phyloP scores from a whole-genome alignment of 371 early-diverging fungal genomes.

The Fennellomyces sp. region DNA sequence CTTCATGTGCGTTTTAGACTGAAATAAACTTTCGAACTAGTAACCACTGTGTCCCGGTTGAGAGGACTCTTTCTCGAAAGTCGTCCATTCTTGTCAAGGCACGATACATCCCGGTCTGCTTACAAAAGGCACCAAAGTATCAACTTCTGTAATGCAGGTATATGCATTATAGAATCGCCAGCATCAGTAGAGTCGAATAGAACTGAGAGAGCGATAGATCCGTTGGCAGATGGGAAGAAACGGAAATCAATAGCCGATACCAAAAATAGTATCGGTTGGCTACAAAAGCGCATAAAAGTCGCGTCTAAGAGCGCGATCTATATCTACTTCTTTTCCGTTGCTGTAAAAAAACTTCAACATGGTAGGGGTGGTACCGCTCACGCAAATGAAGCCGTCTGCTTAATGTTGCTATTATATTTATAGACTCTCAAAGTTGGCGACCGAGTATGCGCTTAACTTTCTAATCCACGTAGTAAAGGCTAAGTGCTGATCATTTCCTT shows the following conservation, averaged over 20 bases:
- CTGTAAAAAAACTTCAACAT: background rate
- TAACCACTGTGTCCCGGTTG: too few species aligned
- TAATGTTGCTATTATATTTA: background rate
- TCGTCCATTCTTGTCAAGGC: too few species aligned
- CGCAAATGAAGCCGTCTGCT: background rate
- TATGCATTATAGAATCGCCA: too few species aligned
- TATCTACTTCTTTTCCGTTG: background rate
- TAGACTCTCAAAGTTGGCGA: conserved; percentile 21
- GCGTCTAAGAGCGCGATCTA: background rate
- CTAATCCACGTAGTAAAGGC: background rate
- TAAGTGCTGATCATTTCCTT: too few species aligned
- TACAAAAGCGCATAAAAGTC: background rate
- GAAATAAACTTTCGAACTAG: too few species aligned
- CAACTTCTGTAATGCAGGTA: too few species aligned
- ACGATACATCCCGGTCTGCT: too few species aligned
- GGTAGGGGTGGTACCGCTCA: background rate
- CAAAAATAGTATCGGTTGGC: background rate
- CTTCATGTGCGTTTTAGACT: too few species aligned
- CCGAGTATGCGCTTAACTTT: conserved; percentile 6
- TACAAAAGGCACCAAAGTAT: too few species aligned
- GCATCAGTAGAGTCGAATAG: too few species aligned
- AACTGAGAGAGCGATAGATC: too few species aligned
- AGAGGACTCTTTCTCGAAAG: too few species aligned
- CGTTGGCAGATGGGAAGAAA: conserved; percentile 2
- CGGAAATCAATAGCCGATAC: background rate